Conservation (phyloP, 176 grass and related monocot genomes). For the Oropetium thomaeum region DNA sequence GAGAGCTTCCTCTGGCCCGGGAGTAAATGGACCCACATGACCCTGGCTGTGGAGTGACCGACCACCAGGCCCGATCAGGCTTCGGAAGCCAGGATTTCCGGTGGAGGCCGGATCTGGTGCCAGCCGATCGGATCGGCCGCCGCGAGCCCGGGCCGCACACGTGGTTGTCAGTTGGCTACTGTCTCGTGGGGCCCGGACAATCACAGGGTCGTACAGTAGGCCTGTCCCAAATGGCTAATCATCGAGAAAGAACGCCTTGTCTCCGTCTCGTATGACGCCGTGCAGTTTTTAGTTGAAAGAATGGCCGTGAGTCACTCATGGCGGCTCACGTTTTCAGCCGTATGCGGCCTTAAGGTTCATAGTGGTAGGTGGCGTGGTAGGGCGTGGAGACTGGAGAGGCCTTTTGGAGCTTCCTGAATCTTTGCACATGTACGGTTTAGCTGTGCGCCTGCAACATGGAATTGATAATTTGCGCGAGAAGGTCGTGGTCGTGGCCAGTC, state of each 20-base stretch:
- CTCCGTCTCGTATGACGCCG: neutral
- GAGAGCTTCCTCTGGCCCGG: too few relatives aligned
- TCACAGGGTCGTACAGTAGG: slow-evolving; percentile 3
- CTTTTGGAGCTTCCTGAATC: slow-evolving; percentile 23
- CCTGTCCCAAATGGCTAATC: neutral
- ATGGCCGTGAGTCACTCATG: neutral
- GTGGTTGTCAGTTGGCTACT: slow-evolving; percentile 18
- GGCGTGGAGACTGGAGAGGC: neutral
- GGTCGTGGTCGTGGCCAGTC: slow-evolving; percentile 16
- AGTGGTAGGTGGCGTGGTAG: neutral
- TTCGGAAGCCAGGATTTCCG: slow-evolving; percentile 20
- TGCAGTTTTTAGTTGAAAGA: neutral
- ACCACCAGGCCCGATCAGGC: slow-evolving; percentile 14
- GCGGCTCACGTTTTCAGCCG: slow-evolving; percentile 17
- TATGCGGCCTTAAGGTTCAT: neutral
- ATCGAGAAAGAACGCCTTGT: slow-evolving; percentile 26
- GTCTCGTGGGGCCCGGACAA: slow-evolving; percentile 20
- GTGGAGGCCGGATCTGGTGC: slow-evolving; percentile 35
- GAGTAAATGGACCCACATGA: slow-evolving; percentile 35
- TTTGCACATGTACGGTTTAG: slow-evolving; percentile 22
- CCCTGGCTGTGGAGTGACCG: neutral
- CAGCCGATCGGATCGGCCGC: slow-evolving; percentile 29
- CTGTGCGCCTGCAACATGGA: neutral
- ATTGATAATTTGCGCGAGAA: slow-evolving; percentile 13
- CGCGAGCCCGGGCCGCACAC: slow-evolving; percentile 22